Conservation (phyloP, 2,329 filamentous ascomycete genomes). For the Geosmithia putterillii region DNA sequence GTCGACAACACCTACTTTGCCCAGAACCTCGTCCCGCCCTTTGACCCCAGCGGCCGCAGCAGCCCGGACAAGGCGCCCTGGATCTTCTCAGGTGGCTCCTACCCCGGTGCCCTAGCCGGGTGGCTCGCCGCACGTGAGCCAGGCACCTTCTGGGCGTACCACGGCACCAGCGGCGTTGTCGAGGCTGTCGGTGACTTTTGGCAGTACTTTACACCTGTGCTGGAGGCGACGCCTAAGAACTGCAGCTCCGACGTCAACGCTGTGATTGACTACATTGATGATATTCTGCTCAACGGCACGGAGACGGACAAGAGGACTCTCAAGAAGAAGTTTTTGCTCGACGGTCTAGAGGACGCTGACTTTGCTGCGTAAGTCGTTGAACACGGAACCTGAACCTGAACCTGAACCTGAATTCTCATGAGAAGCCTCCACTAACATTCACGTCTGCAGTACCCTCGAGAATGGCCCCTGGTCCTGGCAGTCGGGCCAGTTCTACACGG, state of each 20-base stretch:
- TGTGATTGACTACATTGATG: constrained; percentile 32
- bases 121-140: constrained; percentile 63
- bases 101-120: constrained; percentile 64
- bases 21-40: constrained; percentile 53
- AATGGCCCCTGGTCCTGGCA: constrained; percentile 20
- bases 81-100: constrained; percentile 68
- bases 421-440: not conserved
- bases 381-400: not conserved
- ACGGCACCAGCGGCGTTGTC: constrained; percentile 66
- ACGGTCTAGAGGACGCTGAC: constrained; percentile 30
- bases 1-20: constrained; percentile 71
- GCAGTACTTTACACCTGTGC: constrained; percentile 34
- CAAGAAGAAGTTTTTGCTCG: constrained; percentile 27
- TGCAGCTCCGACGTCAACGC: constrained; percentile 52
- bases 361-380: constrained; percentile 22
- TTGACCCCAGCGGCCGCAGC: constrained; percentile 50
- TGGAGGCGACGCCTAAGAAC: constrained; percentile 32
- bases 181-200: constrained; percentile 65
- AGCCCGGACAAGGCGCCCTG: constrained; percentile 54
- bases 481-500: constrained; percentile 15
- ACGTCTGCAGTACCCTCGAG: constrained; percentile 9
- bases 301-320: constrained; percentile 24
- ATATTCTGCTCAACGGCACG: constrained; percentile 26
- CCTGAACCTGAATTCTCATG: not conserved
- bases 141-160: constrained; percentile 61